Conservation (phyloP, 352 stramenopile genomes). For the Poterioochromonas sp. region DNA sequence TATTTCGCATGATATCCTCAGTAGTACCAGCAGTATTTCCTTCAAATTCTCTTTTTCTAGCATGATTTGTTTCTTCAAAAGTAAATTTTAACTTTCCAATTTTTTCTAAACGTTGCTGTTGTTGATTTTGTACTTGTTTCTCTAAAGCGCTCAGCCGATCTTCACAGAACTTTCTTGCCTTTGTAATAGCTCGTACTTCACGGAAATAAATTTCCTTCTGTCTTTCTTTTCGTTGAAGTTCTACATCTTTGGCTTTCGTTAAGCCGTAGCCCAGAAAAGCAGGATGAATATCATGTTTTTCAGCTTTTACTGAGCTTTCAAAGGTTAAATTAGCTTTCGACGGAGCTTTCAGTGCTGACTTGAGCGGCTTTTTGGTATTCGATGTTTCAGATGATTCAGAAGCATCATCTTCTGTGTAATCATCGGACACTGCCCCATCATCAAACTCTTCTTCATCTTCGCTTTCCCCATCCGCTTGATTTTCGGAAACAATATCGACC, state of each 20-base stretch:
- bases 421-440: neutral
- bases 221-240: neutral
- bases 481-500: neutral
- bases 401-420: neutral
- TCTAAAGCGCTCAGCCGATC: neutral
- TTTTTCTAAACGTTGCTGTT: constrained; percentile 26
- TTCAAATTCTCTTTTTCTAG: constrained; percentile 25
- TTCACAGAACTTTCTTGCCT: neutral
- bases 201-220: neutral
- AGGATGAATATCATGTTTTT: neutral
- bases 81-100: constrained; percentile 20
- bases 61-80: constrained; percentile 27
- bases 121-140: neutral
- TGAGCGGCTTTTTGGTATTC: neutral
- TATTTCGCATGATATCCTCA: neutral
- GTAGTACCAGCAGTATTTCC: neutral
- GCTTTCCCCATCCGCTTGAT: neutral
- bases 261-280: neutral
- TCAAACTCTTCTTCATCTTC: neutral
- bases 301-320: neutral
- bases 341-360: neutral
- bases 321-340: neutral
- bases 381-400: neutral
- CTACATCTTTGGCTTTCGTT: neutral
- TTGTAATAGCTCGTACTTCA: neutral